A percentile compares a stretch with the other conserved stretches of the same genome.
Conservation (phyloP, 2,329 filamentous ascomycete genomes). For the Trichoderma sp. region DNA sequence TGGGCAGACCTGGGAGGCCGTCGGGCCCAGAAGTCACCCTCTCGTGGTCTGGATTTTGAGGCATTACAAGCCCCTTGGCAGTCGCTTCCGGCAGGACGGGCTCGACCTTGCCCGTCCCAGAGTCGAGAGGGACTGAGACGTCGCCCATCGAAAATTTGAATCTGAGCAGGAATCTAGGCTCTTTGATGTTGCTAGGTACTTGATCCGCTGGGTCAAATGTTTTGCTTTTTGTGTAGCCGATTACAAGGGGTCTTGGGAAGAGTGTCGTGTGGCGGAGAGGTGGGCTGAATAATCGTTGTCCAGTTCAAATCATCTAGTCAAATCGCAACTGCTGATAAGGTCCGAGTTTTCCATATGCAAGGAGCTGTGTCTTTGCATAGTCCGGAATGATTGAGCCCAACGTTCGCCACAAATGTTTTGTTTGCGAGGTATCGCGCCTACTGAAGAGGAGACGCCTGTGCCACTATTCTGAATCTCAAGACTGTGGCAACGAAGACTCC, state of each 20-base stretch:
- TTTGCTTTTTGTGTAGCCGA: neutral
- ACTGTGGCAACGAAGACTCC: neutral
- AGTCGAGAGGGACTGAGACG: conserved; percentile 26
- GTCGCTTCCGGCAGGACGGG: conserved; percentile 22
- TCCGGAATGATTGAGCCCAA: neutral
- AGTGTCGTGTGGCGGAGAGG: neutral
- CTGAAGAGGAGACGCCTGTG: neutral
- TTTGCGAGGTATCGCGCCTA: neutral
- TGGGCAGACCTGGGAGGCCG: neutral
- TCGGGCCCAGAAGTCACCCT: neutral
- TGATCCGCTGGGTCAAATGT: neutral
- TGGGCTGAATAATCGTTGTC: conserved; percentile 2
- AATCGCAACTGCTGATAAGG: neutral
- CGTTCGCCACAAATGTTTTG: neutral
- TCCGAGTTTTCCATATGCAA: neutral
- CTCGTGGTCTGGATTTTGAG: neutral
- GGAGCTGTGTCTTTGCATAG: conserved; percentile 5
- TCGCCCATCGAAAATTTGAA: conserved; percentile 34
- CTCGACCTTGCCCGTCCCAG: conserved; percentile 22
- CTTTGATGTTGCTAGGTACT: neutral
- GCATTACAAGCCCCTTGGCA: neutral
- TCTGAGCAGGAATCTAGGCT: neutral
- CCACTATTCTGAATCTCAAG: neutral
- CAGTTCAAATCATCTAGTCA: conserved; percentile 3
- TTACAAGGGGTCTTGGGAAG: neutral